Evolutionary conservation across 495 filamentous ascomycete species (phyloP).

Genomic region (Neurospora hispaniola): DNA sequence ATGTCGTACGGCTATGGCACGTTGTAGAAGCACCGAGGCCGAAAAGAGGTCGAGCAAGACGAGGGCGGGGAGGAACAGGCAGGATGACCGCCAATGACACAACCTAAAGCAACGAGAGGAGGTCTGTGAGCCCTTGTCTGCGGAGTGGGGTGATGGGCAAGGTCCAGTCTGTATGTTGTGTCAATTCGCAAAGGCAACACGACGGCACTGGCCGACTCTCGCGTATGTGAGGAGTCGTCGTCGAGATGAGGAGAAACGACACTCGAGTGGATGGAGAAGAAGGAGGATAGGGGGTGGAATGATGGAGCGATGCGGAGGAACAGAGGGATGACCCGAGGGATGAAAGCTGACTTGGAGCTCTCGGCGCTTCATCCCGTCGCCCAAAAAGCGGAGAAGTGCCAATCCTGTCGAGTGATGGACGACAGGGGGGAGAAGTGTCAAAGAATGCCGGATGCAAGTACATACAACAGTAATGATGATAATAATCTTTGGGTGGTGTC

Average conservation of each 20-base stretch:
- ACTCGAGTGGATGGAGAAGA: background rate
- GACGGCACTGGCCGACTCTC: background rate
- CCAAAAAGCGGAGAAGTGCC: background rate
- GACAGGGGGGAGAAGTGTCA: background rate
- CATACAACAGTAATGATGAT: background rate
- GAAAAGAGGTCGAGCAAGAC: background rate
- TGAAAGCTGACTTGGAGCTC: background rate
- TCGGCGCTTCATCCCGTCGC: background rate
- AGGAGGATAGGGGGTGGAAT: background rate
- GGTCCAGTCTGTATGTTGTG: background rate
- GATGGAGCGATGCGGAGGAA: background rate
- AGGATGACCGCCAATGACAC: constrained; percentile 14
- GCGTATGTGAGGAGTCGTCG: background rate
- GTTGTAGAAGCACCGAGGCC: background rate
- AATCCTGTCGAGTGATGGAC: background rate
- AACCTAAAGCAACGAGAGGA: constrained; percentile 11
- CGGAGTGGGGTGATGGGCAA: background rate
- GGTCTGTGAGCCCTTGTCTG: constrained; percentile 3
- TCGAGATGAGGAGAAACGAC: background rate
- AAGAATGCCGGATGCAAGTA: background rate
- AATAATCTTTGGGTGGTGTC: background rate
- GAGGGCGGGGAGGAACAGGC: constrained; percentile 3
- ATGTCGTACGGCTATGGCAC: background rate
- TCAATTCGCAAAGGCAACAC: background rate
- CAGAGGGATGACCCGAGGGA: background rate